Percentiles rank a stretch among this genome's conserved stretches.
phyloP scores from a whole-genome alignment of 371 early-diverging fungal genomes.

The Homolaphlyctis polyrhiza region DNA sequence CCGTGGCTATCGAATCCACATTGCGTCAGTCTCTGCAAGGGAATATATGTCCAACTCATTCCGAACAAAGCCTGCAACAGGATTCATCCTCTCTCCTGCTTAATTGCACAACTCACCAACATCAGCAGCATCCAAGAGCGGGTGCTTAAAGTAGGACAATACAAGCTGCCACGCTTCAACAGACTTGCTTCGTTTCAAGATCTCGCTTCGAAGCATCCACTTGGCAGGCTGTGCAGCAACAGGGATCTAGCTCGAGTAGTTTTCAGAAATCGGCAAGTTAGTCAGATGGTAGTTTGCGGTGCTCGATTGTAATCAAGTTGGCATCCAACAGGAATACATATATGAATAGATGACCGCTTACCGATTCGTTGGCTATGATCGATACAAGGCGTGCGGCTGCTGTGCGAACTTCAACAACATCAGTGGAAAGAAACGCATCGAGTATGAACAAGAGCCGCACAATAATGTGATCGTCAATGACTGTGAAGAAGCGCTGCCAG shows the following conservation, averaged over 20 bases:
- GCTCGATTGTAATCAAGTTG: no score
- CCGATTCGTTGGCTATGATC: not conserved
- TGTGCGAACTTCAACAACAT: not conserved
- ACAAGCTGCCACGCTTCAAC: not conserved
- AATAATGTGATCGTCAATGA: not conserved
- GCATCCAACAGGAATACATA: no score
- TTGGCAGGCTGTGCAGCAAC: not conserved
- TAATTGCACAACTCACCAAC: not conserved
- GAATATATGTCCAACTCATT: no score
- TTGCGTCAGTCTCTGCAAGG: not conserved
- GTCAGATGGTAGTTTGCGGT: no score
- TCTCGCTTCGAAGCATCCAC: not conserved
- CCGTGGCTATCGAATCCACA: not conserved
- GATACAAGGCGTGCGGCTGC: not conserved
- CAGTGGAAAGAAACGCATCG: not conserved
- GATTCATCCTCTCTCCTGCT: no score
- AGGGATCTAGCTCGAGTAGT: not conserved
- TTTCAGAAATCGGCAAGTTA: not conserved
- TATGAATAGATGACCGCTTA: not conserved
- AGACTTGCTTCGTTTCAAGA: not conserved
- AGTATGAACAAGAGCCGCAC: not conserved
- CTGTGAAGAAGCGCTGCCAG: not conserved
- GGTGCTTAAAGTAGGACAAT: not conserved
- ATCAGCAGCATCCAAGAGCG: not conserved
- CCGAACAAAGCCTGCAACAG: no score